Evolutionary conservation across 352 stramenopile species (phyloP).

Genomic region (Plasmopara viticola): DNA sequence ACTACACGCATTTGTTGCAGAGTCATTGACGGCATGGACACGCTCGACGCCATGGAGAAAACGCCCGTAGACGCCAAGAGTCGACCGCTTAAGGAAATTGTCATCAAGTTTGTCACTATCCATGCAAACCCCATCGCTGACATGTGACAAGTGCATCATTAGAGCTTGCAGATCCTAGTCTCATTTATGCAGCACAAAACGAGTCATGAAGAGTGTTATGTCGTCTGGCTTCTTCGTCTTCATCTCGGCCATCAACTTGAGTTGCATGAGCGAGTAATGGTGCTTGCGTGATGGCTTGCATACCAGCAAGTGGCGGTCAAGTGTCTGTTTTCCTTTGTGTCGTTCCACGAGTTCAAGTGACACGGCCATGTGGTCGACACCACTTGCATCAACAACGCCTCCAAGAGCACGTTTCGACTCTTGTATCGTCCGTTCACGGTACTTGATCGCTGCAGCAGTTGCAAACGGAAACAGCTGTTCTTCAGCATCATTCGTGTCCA

Average conservation of each 20-base stretch:
- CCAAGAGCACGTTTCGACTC: conserved; percentile 20
- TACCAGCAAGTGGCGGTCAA: conserved; percentile 50
- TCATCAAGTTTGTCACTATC: conserved; percentile 85
- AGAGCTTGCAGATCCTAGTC: neutral
- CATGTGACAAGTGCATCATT: conserved; percentile 19
- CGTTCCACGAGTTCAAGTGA: conserved; percentile 45
- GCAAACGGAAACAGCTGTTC: conserved; percentile 52
- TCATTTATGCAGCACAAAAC: conserved; percentile 27
- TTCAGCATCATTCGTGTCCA: conserved; percentile 11
- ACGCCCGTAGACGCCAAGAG: conserved; percentile 89
- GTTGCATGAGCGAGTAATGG: conserved; percentile 64
- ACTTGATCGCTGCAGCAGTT: conserved; percentile 55
- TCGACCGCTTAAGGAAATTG: conserved; percentile 84
- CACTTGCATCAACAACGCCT: conserved; percentile 11
- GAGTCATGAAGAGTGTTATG: conserved; percentile 66
- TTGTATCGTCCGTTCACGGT: conserved; percentile 44
- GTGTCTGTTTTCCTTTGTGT: conserved; percentile 44
- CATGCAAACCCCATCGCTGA: conserved; percentile 91
- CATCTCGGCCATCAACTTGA: conserved; percentile 71
- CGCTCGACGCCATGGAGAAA: conserved; percentile 96
- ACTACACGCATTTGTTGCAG: conserved; percentile 25
- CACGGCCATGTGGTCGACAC: conserved; percentile 37
- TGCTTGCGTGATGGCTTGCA: conserved; percentile 44
- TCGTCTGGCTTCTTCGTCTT: conserved; percentile 73
- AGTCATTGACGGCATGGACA: conserved; percentile 94